These are phyloP conservation scores for Gnomoniopsis smithogilvyi DNA, from an alignment of 2,329 filamentous ascomycete species.

Conservation along the genomic window DNA sequence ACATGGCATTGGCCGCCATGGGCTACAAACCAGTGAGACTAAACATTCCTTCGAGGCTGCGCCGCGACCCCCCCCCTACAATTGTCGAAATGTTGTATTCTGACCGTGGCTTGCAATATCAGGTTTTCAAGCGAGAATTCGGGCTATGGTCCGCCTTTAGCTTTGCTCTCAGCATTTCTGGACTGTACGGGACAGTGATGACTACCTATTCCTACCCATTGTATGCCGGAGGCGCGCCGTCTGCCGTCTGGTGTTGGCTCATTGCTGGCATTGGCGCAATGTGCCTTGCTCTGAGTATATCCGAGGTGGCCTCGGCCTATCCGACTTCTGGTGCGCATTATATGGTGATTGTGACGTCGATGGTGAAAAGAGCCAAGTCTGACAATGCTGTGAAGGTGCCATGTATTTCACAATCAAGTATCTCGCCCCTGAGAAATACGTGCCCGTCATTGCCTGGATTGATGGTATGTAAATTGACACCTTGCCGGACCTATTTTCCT, in stretches of 20 bases:
- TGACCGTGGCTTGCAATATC: neutral
- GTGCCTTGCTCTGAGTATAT: slow-evolving; percentile 51
- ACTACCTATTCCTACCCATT: slow-evolving; percentile 55
- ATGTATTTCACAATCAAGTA: slow-evolving; percentile 55
- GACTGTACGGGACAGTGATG: slow-evolving; percentile 52
- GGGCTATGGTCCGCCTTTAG: slow-evolving; percentile 55
- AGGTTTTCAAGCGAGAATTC: slow-evolving; percentile 59
- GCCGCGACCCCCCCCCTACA: neutral
- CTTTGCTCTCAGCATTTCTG: slow-evolving; percentile 56
- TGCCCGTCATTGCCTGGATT: slow-evolving; percentile 48
- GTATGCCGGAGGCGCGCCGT: slow-evolving; percentile 48
- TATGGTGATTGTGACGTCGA: neutral
- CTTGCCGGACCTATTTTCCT: neutral
- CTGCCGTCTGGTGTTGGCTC: slow-evolving; percentile 57
- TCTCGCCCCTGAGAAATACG: slow-evolving; percentile 43
- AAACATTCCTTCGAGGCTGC: neutral
- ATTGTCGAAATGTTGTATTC: neutral
- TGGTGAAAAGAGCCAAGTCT: neutral
- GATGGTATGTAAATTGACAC: slow-evolving; percentile 22
- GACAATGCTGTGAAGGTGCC: slow-evolving; percentile 27
- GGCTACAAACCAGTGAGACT: slow-evolving; percentile 33
- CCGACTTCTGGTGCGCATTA: slow-evolving; percentile 48
- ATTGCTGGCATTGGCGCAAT: slow-evolving; percentile 55
- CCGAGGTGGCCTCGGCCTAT: slow-evolving; percentile 56
- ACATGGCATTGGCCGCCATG: slow-evolving; percentile 33